These are phyloP conservation scores for Rossbeevera mucosa DNA, from an alignment of 768 basidiomycete genomes.

Conservation along the genomic window DNA sequence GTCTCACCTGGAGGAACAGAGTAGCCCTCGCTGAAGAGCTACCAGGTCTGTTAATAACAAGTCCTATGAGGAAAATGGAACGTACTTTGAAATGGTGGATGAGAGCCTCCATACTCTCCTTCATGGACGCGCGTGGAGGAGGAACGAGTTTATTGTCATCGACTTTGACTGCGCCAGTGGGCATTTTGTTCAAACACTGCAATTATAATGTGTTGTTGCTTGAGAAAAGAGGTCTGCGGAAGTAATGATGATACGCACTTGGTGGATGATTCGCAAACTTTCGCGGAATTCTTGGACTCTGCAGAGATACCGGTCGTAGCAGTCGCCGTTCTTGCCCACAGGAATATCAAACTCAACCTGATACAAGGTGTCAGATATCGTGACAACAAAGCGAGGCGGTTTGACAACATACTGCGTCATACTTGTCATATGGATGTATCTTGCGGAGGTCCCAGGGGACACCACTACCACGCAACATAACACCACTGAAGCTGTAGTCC, in stretches of 20 bases:
- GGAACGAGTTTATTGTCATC: constrained; percentile 98
- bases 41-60: constrained; percentile 4
- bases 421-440: constrained; percentile 91
- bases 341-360: constrained; percentile 96
- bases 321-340: constrained; percentile 95
- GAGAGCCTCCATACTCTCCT: constrained; percentile 96
- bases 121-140: constrained; percentile 96
- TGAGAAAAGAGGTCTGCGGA: not conserved
- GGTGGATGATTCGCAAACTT: constrained; percentile 81
- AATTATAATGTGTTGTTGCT: constrained; percentile 29
- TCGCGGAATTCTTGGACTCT: constrained; percentile 99
- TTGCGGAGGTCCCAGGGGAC: constrained; percentile 94
- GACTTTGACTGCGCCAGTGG: constrained; percentile 84
- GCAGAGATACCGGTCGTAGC: constrained; percentile 96
- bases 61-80: not conserved
- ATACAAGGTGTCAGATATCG: not conserved
- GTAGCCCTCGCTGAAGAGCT: constrained; percentile 96
- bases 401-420: constrained; percentile 65
- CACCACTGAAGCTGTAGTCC: constrained; percentile 91
- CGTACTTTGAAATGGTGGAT: constrained; percentile 96
- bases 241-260: constrained; percentile 36
- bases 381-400: not conserved
- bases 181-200: constrained; percentile 96
- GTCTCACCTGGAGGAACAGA: constrained; percentile 95
- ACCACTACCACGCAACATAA: constrained; percentile 94